Evolutionary conservation across 768 basidiomycete genomes (phyloP).

Genomic region (Serpula lacrymans): DNA sequence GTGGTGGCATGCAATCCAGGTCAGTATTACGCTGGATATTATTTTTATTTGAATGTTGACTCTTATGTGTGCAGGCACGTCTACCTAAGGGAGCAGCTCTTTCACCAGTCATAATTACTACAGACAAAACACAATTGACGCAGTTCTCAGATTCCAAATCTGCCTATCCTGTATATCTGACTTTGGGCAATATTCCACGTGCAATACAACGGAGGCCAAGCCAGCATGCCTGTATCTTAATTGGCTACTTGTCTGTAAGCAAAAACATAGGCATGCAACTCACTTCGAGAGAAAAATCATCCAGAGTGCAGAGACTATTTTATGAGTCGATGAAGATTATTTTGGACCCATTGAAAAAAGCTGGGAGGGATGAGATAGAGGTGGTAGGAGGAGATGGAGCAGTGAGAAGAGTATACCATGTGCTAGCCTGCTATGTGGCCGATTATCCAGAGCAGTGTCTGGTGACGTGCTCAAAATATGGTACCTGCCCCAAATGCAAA

Average conservation of each 20-base stretch:
- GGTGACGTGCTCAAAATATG: too few species aligned
- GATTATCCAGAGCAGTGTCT: too few species aligned
- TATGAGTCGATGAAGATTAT: conserved; percentile 18
- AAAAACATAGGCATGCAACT: too few species aligned
- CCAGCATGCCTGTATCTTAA: too few species aligned
- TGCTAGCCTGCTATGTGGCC: conserved; percentile 21
- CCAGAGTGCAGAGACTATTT: too few species aligned
- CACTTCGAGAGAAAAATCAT: too few species aligned
- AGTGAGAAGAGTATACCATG: conserved; percentile 12
- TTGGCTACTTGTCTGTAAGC: too few species aligned
- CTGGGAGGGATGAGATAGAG: conserved; percentile 12
- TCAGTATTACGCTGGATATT: too few species aligned
- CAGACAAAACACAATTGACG: conserved; percentile 44
- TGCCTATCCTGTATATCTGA: conserved; percentile 23
- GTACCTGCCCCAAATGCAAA: too few species aligned
- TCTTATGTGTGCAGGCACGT: not conserved
- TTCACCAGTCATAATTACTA: conserved; percentile 18
- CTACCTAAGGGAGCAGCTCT: conserved; percentile 12
- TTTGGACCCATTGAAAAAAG: conserved; percentile 11
- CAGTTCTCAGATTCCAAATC: conserved; percentile 30
- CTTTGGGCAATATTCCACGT: conserved; percentile 24
- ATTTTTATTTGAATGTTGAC: too few species aligned
- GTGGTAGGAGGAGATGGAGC: conserved; percentile 15
- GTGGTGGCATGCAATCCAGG: too few species aligned
- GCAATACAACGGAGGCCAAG: too few species aligned